Conservation (phyloP, 805 yeast genomes). For the Scheffersomyces coipomensis region DNA sequence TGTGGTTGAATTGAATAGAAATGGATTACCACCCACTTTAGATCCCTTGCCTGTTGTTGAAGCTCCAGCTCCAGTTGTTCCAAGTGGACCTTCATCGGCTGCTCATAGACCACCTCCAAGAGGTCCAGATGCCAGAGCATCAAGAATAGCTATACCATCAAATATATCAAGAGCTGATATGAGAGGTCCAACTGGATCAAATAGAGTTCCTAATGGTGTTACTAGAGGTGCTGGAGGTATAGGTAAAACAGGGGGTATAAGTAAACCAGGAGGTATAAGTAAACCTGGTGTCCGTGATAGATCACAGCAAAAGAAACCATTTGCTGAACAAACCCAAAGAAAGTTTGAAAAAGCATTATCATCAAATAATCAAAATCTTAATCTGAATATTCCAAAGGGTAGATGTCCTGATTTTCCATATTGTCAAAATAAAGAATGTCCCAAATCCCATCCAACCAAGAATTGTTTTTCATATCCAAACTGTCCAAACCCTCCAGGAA, state of each 20-base stretch:
- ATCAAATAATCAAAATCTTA: background rate
- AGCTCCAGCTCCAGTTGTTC: constrained; percentile 1
- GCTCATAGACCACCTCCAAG: background rate
- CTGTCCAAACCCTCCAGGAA: constrained; percentile 77
- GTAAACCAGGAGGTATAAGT: no score
- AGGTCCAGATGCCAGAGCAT: background rate
- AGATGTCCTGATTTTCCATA: constrained; percentile 73
- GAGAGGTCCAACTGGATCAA: constrained; percentile 6
- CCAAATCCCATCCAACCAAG: constrained; percentile 77
- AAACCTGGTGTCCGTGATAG: no score
- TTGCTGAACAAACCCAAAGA: background rate
- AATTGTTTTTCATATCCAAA: constrained; percentile 72
- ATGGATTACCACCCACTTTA: constrained; percentile 1
- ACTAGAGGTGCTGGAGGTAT: constrained; percentile 5
- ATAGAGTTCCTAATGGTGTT: constrained; percentile 2
- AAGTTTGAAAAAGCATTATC: constrained; percentile 7
- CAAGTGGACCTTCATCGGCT: background rate
- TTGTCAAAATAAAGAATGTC: constrained; percentile 68
- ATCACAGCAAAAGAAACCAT: background rate
- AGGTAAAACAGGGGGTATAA: background rate
- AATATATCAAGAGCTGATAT: background rate
- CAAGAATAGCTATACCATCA: background rate
- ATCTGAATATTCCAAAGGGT: constrained; percentile 44
- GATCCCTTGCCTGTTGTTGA: constrained; percentile 1
- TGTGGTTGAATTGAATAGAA: constrained; percentile 38